Evolutionary conservation across 2,329 filamentous ascomycete genomes (phyloP), one percentile per base, ranked within the genome.

Genomic region (Ophiostoma perfectum): DNA sequence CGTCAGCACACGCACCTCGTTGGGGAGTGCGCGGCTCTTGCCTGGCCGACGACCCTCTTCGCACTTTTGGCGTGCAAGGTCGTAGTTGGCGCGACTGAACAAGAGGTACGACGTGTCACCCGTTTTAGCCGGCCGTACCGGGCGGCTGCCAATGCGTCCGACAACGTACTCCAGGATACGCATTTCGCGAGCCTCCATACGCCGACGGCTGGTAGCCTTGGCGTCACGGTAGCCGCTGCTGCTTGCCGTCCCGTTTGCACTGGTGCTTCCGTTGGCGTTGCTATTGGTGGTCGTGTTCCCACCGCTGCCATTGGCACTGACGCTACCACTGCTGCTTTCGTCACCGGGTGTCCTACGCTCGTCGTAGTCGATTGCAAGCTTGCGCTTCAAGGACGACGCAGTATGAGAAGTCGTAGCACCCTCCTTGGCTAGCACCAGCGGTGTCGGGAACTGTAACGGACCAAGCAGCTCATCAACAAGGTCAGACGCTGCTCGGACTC

Each of bases 31-130:
- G 72, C 89, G 89, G 11, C 86, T 86, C 66, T 88, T 89, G 44
- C 86, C 83, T 3, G 84, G 81, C 68, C 84, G 83, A 41, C 89
- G 86, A n/a, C 84, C 86, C 66, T 88, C 86, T 70, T 90, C 87
- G 74, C 89, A 90, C 64, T 79, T 80, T 70, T 78, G 80, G 68
- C 85, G 82, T 8, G 86, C 87, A 36, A 78, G 78, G n/a, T 92
- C 88, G 74, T 88, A 90, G 74, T 90, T 84, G 4, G 84, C 88
- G 73, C 93, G 96, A 76, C 93, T 94, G 78, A 91, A 99, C 65
- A 97, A 84, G 41, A 96, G 84, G 78, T 97, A 98, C 0, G 94
- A 90, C 75, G 96, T 98, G 4, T 90, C 87, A 0, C 89, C 87
- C 0, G 89, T 84, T 72, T 94, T 91, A 66, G 82, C 80, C 4